These are phyloP conservation scores for Leptomonas seymouri DNA, from an alignment of 208 protist genomes.

Conservation along the genomic window DNA sequence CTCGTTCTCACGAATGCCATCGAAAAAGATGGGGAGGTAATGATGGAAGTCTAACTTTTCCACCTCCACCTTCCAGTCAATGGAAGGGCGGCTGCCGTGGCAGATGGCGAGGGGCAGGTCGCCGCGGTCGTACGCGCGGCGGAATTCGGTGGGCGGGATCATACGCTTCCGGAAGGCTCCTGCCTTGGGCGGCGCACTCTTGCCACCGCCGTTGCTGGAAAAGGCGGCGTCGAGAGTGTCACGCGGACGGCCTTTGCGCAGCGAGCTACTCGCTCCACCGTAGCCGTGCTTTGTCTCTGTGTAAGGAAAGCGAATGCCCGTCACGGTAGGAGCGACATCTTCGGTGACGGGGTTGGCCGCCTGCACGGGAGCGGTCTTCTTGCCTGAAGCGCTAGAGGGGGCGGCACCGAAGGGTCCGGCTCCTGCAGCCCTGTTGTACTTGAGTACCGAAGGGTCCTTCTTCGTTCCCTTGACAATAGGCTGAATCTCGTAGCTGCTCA, in stretches of 20 bases:
- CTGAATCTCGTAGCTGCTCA: conserved; percentile 91
- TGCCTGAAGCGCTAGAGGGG: conserved; percentile 47
- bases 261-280: conserved; percentile 88
- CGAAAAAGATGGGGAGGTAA: conserved; percentile 99
- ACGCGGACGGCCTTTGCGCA: conserved; percentile 83
- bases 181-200: conserved; percentile 81
- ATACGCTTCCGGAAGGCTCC: conserved; percentile 84
- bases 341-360: conserved; percentile 6
- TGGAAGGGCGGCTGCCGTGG: conserved; percentile 84
- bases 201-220: conserved; percentile 76
- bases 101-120: conserved; percentile 98
- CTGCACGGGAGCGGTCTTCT: conserved; percentile 36
- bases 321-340: conserved; percentile 25
- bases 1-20: conserved; percentile 97
- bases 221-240: conserved; percentile 69
- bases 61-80: conserved; percentile 98
- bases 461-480: conserved; percentile 88
- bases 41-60: conserved; percentile 99
- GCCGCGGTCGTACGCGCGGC: conserved; percentile 98
- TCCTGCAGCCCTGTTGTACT: conserved; percentile 84
- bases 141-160: conserved; percentile 96
- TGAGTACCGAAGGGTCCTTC: conserved; percentile 70
- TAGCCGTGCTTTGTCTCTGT: conserved; percentile 68
- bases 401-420: conserved; percentile 89
- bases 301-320: conserved; percentile 73